These are phyloP conservation scores for Gryganskiella cystojenkinii DNA, from an alignment of 192 early-diverging fungal genomes.

Conservation along the genomic window DNA sequence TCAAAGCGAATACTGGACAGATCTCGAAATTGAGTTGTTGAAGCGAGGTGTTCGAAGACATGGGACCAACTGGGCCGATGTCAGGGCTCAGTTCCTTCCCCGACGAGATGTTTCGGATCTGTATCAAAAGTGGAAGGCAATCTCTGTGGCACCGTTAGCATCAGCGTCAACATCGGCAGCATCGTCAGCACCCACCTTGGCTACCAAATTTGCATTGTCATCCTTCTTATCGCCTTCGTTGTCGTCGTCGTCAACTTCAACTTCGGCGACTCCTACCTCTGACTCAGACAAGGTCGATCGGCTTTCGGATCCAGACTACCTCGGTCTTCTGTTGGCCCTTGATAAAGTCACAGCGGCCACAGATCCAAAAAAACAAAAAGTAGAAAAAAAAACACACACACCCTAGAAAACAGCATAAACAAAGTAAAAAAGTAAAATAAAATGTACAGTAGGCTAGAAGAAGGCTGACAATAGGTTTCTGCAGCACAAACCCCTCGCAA, in stretches of 20 bases:
- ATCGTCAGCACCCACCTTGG: not conserved
- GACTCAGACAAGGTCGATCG: slow-evolving; percentile 5
- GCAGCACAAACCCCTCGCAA: too few species aligned
- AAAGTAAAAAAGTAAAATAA: too few species aligned
- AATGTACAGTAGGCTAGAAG: too few species aligned
- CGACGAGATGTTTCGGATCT: slow-evolving; percentile 27
- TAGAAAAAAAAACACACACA: not conserved
- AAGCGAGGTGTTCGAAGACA: slow-evolving; percentile 35
- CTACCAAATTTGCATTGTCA: too few species aligned
- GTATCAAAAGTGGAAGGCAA: slow-evolving; percentile 18
- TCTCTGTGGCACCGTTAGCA: slow-evolving; percentile 4
- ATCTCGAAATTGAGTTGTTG: slow-evolving; percentile 21
- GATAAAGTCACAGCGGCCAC: slow-evolving; percentile 8
- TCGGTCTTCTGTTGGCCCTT: slow-evolving; percentile 16
- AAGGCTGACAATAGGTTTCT: too few species aligned
- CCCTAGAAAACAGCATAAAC: too few species aligned
- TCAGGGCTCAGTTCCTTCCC: slow-evolving; percentile 43
- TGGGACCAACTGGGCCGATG: slow-evolving; percentile 36
- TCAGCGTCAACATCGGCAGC: not conserved
- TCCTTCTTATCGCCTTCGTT: too few species aligned
- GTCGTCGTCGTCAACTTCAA: not conserved
- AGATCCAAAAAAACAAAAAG: not conserved
- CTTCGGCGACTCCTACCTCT: not conserved
- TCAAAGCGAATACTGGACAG: slow-evolving; percentile 17
- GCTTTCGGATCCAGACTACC: slow-evolving; percentile 28